These are phyloP conservation scores for Hypoxylon sp. DNA, from an alignment of 2,329 filamentous ascomycete species.

Conservation along the genomic window DNA sequence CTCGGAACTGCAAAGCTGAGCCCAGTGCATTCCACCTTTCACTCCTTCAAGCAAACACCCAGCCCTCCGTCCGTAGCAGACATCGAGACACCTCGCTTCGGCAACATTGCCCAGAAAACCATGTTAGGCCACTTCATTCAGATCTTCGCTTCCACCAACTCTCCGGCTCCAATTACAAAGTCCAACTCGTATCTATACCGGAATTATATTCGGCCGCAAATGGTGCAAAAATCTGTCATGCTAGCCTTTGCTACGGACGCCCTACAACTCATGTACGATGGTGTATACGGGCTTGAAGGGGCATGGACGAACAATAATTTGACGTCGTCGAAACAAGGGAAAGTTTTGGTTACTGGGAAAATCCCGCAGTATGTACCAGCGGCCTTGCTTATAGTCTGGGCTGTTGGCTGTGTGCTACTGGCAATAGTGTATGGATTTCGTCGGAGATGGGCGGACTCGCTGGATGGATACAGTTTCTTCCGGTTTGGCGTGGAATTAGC, in stretches of 20 bases:
- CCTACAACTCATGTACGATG: conserved; percentile 12
- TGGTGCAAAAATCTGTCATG: conserved; percentile 7
- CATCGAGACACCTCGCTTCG: background rate
- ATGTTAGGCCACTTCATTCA: background rate
- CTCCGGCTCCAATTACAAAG: conserved; percentile 1
- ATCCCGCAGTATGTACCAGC: background rate
- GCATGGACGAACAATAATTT: background rate
- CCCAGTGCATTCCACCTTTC: background rate
- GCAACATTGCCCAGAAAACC: background rate
- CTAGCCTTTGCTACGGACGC: conserved; percentile 5
- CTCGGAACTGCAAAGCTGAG: conserved; percentile 1
- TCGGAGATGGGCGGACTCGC: conserved; percentile 9
- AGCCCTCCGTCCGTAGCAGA: conserved; percentile 2
- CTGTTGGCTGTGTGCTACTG: background rate
- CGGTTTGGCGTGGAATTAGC: conserved; percentile 10
- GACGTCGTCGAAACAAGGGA: conserved; percentile 1
- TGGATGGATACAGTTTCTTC: conserved; percentile 14
- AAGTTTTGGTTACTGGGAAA: conserved; percentile 6
- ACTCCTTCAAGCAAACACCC: conserved; percentile 1
- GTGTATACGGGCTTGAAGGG: conserved; percentile 1
- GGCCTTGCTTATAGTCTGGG: background rate
- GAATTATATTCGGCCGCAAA: background rate
- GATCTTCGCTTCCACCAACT: background rate
- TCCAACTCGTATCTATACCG: conserved; percentile 2
- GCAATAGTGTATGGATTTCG: conserved; percentile 3